phyloP scores from a whole-genome alignment of 2,329 filamentous ascomycete genomes.

The Verticillium isaacii region DNA sequence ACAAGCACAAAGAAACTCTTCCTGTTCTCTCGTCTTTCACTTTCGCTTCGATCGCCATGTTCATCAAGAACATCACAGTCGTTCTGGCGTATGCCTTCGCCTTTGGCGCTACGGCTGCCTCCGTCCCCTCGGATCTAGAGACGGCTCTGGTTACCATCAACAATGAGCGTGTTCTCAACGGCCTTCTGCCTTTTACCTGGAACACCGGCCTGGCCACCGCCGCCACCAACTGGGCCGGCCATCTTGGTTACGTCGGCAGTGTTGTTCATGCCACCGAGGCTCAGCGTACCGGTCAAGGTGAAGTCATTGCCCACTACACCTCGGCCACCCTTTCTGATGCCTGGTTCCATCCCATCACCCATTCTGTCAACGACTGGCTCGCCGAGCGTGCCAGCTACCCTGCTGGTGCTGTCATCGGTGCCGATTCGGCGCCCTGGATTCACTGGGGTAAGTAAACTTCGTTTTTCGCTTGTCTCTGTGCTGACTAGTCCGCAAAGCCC shows the following conservation, averaged over 20 bases:
- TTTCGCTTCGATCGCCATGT: neutral
- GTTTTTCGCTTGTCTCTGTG: neutral
- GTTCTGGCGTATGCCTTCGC: neutral
- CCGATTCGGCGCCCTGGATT: conserved; percentile 27
- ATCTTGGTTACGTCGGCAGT: conserved; percentile 21
- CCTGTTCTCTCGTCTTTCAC: neutral
- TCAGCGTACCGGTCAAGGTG: conserved; percentile 27
- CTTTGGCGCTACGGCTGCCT: neutral
- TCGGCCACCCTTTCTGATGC: conserved; percentile 20
- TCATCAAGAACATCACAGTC: neutral
- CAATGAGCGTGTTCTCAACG: neutral
- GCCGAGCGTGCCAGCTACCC: conserved; percentile 22
- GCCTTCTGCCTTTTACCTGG: conserved; percentile 13
- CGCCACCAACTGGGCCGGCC: conserved; percentile 27
- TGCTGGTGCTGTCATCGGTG: conserved; percentile 21
- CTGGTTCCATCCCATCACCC: conserved; percentile 18
- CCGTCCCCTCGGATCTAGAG: neutral
- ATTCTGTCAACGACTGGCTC: conserved; percentile 24
- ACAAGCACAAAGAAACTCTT: neutral
- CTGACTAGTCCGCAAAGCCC: conserved; percentile 18
- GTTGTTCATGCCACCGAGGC: conserved; percentile 23
- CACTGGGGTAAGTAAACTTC: conserved; percentile 26
- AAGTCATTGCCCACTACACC: conserved; percentile 17
- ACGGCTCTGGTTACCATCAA: neutral
- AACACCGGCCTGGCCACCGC: conserved; percentile 23